Evolutionary conservation across 306 rosid genomes (phyloP).

Genomic region (Neltuma alba): DNA sequence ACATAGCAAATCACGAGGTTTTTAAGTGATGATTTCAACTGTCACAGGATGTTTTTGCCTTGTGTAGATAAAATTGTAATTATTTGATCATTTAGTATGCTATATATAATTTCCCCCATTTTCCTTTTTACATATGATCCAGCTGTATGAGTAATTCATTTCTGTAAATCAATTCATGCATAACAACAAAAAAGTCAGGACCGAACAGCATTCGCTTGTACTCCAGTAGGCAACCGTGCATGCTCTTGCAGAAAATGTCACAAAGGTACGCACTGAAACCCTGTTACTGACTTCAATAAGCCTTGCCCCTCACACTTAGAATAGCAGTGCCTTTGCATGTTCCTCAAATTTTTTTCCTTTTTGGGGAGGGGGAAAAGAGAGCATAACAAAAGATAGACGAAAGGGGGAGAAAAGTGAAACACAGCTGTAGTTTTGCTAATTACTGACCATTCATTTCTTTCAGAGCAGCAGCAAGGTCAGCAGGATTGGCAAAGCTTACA

Average conservation of each 20-base stretch:
- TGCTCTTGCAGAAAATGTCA: neutral
- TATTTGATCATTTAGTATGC: neutral
- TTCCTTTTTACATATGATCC: too few relatives aligned
- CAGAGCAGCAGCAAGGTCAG: constrained; percentile 84
- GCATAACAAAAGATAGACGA: neutral
- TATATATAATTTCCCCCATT: too few relatives aligned
- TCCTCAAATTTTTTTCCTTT: too few relatives aligned
- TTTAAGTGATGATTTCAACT: neutral
- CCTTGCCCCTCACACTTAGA: neutral
- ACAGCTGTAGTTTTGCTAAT: constrained; percentile 17
- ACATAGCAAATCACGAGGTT: neutral
- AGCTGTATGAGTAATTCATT: too few relatives aligned
- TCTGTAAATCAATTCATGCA: constrained; percentile 5
- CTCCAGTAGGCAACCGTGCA: neutral
- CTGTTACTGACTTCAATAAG: neutral
- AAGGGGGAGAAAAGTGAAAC: neutral
- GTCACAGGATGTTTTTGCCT: neutral
- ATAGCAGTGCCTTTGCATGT: too few relatives aligned
- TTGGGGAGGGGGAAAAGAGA: too few relatives aligned
- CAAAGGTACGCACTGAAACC: constrained; percentile 9
- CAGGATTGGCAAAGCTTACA: constrained; percentile 69
- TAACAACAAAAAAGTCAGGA: neutral
- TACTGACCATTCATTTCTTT: constrained; percentile 93
- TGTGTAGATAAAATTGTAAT: neutral
- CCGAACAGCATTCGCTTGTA: neutral